phyloP scores from a whole-genome alignment of 768 basidiomycete genomes.

The Kondoa subrosea region DNA sequence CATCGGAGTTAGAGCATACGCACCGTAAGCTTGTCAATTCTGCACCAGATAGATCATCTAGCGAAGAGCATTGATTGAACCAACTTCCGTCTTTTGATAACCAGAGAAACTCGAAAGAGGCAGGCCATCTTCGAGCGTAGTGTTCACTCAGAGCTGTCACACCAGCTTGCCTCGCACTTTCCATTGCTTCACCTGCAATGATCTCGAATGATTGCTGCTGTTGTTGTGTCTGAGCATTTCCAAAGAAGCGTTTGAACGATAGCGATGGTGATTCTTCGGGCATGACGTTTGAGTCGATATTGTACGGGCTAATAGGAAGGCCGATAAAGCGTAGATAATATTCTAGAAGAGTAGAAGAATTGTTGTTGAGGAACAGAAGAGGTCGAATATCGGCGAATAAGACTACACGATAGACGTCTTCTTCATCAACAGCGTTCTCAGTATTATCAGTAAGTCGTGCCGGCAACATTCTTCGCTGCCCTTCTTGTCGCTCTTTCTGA shows the following conservation, averaged over 20 bases:
- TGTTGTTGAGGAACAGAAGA: conserved; percentile 32
- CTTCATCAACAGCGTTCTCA: conserved; percentile 27
- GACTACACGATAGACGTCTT: conserved; percentile 34
- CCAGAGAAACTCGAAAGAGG: conserved; percentile 26
- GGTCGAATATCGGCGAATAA: conserved; percentile 33
- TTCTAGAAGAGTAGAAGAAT: too few species aligned
- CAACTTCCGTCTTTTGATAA: conserved; percentile 17
- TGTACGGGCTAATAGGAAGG: conserved; percentile 32
- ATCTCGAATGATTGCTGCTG: conserved; percentile 25
- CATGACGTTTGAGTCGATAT: conserved; percentile 29
- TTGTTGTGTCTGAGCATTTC: conserved; percentile 3
- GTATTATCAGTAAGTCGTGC: conserved; percentile 27
- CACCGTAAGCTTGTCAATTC: conserved; percentile 25
- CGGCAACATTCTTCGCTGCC: conserved; percentile 18
- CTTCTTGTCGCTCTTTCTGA: conserved; percentile 24
- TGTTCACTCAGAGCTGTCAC: conserved; percentile 26
- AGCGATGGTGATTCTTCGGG: conserved; percentile 32
- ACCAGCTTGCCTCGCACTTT: conserved; percentile 25
- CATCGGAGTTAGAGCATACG: background rate
- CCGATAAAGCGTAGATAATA: conserved; percentile 34
- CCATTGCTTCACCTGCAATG: conserved; percentile 32
- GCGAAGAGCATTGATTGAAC: conserved; percentile 24
- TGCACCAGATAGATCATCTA: conserved; percentile 21
- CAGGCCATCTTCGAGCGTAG: conserved; percentile 28
- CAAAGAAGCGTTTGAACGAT: conserved; percentile 26